Evolutionary conservation across 2,329 filamentous ascomycete species (phyloP), one percentile per base, ranked within the genome.

Genomic region (Alternaria postmessia): DNA sequence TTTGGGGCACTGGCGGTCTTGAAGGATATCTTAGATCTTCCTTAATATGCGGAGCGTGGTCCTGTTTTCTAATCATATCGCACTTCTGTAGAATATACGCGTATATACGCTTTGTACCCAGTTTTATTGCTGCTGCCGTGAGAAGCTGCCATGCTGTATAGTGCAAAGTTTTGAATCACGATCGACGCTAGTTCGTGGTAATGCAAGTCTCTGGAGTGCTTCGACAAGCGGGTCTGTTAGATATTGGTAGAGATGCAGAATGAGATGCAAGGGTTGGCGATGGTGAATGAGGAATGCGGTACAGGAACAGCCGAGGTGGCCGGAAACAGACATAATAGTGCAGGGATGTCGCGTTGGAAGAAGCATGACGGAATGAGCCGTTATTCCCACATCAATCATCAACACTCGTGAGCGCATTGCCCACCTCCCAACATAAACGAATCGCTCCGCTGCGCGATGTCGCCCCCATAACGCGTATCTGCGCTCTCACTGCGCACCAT

Each of bases 1-100:
- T 69, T 69, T 58, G 70, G 64, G 4, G 68, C 65, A 12, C 55
- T 73, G 57, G 55, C 42, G 1, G 30, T 64, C 14, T 32, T 71
- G 55, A 64, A 65, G 57, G 65, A 66, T 16, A 54, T 61, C 9
- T 52, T 70, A 36, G 54, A 57, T 11, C 57, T 70, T 20, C 62
- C 62, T 9, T 67, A 48, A 34, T 26, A n/a, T 4, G 30, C 9
- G 30, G 7, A 32, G 4, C 5, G 30, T 6, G 18, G 5, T 12
- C 34, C 7, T 34, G 18, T 11, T 9, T 7, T 8, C 11, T 12
- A 20, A 4, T 14, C 9, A n/a, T 22, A 9, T 8, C 46, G 46
- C 46, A 34, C 18, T 36, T 34, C 30, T 48, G 46, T 48, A 36
- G 3, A 36, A 12, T 11, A 24, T n/a, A 36, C 18, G 20, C 18